Conservation (phyloP, 2,329 filamentous ascomycete species). For the Colletotrichum noveboracense region DNA sequence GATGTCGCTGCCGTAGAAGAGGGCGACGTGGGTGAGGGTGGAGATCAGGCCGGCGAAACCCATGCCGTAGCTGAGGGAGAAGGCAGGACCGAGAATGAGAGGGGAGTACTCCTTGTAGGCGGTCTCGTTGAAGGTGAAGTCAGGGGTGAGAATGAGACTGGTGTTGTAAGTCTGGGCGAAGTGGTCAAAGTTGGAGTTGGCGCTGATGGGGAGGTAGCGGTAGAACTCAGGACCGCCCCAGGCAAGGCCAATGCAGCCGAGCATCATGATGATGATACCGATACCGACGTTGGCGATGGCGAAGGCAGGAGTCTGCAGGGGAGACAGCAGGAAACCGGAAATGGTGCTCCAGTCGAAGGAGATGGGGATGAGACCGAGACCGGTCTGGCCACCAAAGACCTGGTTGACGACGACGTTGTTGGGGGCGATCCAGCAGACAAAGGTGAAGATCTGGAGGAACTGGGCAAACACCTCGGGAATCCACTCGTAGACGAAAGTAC, state of each 20-base stretch:
- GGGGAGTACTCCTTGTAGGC: slow-evolving; percentile 66
- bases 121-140: slow-evolving; percentile 62
- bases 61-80: slow-evolving; percentile 60
- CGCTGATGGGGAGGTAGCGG: slow-evolving; percentile 53
- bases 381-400: slow-evolving; percentile 64
- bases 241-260: slow-evolving; percentile 52
- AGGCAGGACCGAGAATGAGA: slow-evolving; percentile 58
- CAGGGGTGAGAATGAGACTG: slow-evolving; percentile 57
- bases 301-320: slow-evolving; percentile 57
- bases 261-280: slow-evolving; percentile 60
- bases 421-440: slow-evolving; percentile 66
- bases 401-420: slow-evolving; percentile 66
- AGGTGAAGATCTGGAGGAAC: slow-evolving; percentile 53
- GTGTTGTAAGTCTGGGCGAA: slow-evolving; percentile 65
- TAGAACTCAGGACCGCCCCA: slow-evolving; percentile 52
- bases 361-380: slow-evolving; percentile 64
- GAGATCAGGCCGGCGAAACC: slow-evolving; percentile 61
- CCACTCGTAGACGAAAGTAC: slow-evolving; percentile 48
- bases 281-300: slow-evolving; percentile 61
- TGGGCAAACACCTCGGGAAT: slow-evolving; percentile 17
- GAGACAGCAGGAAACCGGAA: slow-evolving; percentile 54
- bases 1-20: slow-evolving; percentile 60
- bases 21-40: slow-evolving; percentile 54
- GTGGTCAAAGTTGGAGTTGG: slow-evolving; percentile 65
- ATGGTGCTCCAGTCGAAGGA: slow-evolving; percentile 60